Conservation (phyloP, 1,284 basidiomycete genomes). For the Phenoliferia sp. region DNA sequence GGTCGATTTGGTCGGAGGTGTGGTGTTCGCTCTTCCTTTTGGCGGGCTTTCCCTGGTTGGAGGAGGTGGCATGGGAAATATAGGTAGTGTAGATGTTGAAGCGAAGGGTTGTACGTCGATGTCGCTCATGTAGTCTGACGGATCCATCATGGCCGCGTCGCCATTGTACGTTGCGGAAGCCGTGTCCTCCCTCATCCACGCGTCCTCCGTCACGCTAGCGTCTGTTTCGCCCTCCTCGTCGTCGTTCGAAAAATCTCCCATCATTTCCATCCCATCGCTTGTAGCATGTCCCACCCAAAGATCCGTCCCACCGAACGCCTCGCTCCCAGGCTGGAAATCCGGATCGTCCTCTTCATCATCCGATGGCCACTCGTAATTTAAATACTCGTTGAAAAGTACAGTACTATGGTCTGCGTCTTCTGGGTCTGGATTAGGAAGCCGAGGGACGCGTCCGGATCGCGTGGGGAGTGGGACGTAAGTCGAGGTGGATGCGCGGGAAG, state of each 20-base stretch:
- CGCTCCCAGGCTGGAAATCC: neutral
- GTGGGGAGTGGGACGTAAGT: neutral
- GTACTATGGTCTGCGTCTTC: neutral
- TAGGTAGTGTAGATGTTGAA: neutral
- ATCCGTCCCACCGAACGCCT: neutral
- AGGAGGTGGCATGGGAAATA: neutral
- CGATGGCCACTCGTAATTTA: constrained; percentile 2
- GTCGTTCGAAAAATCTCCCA: neutral
- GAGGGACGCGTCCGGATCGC: neutral
- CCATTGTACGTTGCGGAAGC: neutral
- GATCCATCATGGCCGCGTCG: neutral
- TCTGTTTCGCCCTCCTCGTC: neutral
- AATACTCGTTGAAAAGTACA: neutral
- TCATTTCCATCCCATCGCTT: neutral
- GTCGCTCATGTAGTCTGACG: neutral
- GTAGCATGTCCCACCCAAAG: neutral
- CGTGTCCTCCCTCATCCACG: neutral
- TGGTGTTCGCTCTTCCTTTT: too few species aligned
- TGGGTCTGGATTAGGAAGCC: neutral
- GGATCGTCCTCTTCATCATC: constrained; percentile 2
- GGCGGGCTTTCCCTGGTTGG: neutral
- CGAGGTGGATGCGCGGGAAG: neutral
- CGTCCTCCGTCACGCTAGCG: neutral
- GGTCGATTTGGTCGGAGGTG: neutral
- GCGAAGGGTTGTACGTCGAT: neutral